Evolutionary conservation across 768 basidiomycete genomes (phyloP).

Genomic region (Leucocoprinus birnbaumii): DNA sequence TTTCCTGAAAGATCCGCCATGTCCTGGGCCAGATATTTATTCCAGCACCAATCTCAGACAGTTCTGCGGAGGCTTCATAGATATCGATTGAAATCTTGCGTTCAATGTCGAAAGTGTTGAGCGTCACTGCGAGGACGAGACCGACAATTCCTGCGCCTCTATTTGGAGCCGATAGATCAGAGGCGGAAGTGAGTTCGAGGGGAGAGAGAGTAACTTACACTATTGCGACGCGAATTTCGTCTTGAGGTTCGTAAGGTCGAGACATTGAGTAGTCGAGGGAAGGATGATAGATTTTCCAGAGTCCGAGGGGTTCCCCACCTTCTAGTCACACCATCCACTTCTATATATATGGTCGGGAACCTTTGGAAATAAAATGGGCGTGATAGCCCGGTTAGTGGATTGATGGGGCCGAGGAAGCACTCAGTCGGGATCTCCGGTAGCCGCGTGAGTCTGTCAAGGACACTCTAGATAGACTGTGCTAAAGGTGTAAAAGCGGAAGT

Average conservation of each 20-base stretch:
- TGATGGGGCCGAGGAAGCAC: too few relatives aligned
- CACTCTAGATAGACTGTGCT: too few relatives aligned
- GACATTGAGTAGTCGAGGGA: not conserved
- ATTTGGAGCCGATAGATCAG: not conserved
- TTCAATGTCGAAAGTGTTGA: slow-evolving; percentile 22
- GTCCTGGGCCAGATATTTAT: slow-evolving; percentile 31
- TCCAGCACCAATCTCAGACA: slow-evolving; percentile 43
- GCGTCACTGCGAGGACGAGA: slow-evolving; percentile 31
- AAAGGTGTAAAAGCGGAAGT: too few relatives aligned
- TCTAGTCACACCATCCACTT: too few relatives aligned
- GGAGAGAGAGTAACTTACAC: not conserved
- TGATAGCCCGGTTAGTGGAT: too few relatives aligned
- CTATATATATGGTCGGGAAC: too few relatives aligned
- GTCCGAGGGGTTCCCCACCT: too few relatives aligned
- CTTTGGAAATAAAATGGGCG: too few relatives aligned
- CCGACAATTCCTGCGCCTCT: slow-evolving; percentile 43
- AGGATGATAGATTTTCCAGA: too few relatives aligned
- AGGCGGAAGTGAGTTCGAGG: not conserved
- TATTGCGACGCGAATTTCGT: slow-evolving; percentile 6
- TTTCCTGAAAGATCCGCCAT: slow-evolving; percentile 11
- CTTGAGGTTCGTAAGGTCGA: not conserved
- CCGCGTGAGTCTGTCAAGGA: too few relatives aligned
- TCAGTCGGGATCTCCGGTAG: too few relatives aligned
- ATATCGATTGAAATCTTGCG: slow-evolving; percentile 30
- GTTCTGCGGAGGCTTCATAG: slow-evolving; percentile 36